Base-by-base conservation (phyloP, 108 stramenopile genomes). In the Conticribra guillardii region DNA sequence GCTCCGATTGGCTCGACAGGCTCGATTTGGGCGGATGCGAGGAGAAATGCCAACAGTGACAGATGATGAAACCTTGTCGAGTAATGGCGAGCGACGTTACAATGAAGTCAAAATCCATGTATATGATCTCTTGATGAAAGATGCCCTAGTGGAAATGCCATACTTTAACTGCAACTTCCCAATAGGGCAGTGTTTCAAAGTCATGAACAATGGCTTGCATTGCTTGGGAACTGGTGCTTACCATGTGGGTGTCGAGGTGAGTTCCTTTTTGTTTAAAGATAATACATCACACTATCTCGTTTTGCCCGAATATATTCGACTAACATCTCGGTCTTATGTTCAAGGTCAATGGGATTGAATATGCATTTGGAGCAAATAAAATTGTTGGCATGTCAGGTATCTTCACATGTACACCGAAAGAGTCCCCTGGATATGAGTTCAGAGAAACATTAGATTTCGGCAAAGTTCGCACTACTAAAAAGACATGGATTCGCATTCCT, bases 171-270 rank as follows among this genome's bases (percentile, higher is more conserved):
- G 87, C 52, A 60, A 87, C 32, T 88, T 89, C 61, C 89, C 87
- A 0, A 68, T 93, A 37, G 92, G 92, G 11, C 54, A 84, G 54
- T 88, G 87, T 49, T 90, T 93, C 67, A 73, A 80, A 9, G 82
- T 77, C n/a, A 48, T 87, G 0, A 93, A 93, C 67, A 80, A 88
- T 24, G 79, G 77, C 21, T 73, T 82, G 22, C 87, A 93, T 74
- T 76, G 78, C 18, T 46, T 93, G 18, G 92, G 92, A 31, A 93
- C 92, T 9, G 92, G 92, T 31, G 89, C 85, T 19, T 93, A 93
- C 54, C 92, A 93, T 69, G 88, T 87, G 49, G 92, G 92, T 15
- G 69, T 93, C 28, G 92, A 93, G 74, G 84, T 89, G 54, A 63
- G 78, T 34, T 7, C 5, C 11, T n/a, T n/a, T n/a, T n/a, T 29